Percentiles rank a stretch among this genome's conserved stretches.
phyloP scores from a whole-genome alignment of 2,329 filamentous ascomycete species.

The Phyllosticta citrichinensis region DNA sequence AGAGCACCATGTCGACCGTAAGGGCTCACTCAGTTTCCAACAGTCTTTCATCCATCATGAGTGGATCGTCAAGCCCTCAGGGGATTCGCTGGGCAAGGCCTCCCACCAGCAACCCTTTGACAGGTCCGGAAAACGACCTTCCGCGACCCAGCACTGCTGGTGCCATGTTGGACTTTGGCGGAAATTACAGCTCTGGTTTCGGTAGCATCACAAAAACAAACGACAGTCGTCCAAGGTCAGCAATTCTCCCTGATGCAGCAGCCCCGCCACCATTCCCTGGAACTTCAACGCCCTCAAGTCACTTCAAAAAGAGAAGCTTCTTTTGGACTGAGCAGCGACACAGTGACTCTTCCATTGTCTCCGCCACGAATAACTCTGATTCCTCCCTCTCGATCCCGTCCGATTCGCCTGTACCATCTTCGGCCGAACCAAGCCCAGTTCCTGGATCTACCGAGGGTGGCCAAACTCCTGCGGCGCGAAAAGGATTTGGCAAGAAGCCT shows the following conservation, averaged over 20 bases:
- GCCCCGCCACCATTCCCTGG: conserved; percentile 13
- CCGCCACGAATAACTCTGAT: conserved; percentile 24
- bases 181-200: conserved; percentile 17
- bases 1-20: conserved; percentile 61
- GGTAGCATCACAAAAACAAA: conserved; percentile 18
- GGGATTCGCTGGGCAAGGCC: conserved; percentile 32
- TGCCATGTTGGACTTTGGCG: conserved; percentile 48
- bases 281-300: conserved; percentile 14
- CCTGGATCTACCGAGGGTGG: neutral
- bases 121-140: conserved; percentile 25
- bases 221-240: conserved; percentile 28
- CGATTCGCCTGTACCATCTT: conserved; percentile 4
- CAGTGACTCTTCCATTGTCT: conserved; percentile 26
- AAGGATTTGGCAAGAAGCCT: conserved; percentile 18
- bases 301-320: conserved; percentile 26
- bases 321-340: conserved; percentile 42
- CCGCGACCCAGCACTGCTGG: conserved; percentile 59
- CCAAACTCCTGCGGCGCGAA: conserved; percentile 2
- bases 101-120: conserved; percentile 18
- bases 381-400: conserved; percentile 20
- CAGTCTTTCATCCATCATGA: conserved; percentile 70
- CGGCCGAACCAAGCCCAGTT: conserved; percentile 2
- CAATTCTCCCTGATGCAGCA: conserved; percentile 17
- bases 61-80: conserved; percentile 42
- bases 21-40: conserved; percentile 65